Conservation (phyloP, 169 alveolate genomes). For the Pseudocohnilembus persalinus region DNA sequence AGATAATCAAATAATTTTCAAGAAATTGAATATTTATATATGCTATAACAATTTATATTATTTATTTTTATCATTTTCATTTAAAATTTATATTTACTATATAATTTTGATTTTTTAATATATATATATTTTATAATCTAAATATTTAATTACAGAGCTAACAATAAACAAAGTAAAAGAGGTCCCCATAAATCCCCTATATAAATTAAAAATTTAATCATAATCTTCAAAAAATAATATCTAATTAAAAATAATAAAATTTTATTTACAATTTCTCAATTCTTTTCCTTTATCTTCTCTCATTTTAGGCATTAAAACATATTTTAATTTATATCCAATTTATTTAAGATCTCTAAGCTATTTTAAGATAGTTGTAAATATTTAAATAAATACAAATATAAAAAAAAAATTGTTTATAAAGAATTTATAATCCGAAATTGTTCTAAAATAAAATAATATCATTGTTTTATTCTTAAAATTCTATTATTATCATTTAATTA, state of each 20-base stretch:
- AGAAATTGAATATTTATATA: too few relatives aligned
- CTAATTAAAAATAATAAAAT: constrained; percentile 26
- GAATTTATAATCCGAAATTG: too few relatives aligned
- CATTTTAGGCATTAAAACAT: constrained; percentile 81
- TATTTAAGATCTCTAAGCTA: constrained; percentile 80
- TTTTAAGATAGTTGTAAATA: background rate
- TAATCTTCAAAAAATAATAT: background rate
- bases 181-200: constrained; percentile 95
- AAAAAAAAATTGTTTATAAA: too few relatives aligned
- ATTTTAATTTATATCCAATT: constrained; percentile 80
- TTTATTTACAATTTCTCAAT: constrained; percentile 68
- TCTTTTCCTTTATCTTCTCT: constrained; percentile 73
- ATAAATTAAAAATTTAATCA: background rate
- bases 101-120: too few relatives aligned
- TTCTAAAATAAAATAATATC: too few relatives aligned
- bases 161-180: constrained; percentile 81
- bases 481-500: too few relatives aligned
- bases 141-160: constrained; percentile 77
- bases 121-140: too few relatives aligned
- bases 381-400: background rate
- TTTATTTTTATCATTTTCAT: too few relatives aligned
- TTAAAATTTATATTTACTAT: too few relatives aligned
- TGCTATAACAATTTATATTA: too few relatives aligned
- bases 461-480: too few relatives aligned
- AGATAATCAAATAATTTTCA: background rate